phyloP scores from a whole-genome alignment of 495 filamentous ascomycete species.

The Aspergillus coremiiformis region DNA sequence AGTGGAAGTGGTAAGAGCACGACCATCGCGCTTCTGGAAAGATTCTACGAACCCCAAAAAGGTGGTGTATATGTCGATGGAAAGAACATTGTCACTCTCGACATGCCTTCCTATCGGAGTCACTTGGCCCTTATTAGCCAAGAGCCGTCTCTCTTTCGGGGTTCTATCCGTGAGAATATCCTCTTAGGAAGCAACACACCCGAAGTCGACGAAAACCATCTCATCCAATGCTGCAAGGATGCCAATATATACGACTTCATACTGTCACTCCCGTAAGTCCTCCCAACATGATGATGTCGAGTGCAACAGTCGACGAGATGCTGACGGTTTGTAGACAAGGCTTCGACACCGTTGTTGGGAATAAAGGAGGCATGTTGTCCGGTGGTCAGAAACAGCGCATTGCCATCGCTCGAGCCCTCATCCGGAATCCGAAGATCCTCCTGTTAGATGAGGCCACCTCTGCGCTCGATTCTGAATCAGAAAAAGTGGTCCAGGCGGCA shows the following conservation, averaged over 20 bases:
- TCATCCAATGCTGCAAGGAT: slow-evolving; percentile 70
- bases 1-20: slow-evolving; percentile 81
- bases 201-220: slow-evolving; percentile 55
- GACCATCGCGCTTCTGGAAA: slow-evolving; percentile 67
- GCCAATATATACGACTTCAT: slow-evolving; percentile 94
- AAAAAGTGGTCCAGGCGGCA: slow-evolving; percentile 75
- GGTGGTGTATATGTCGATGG: slow-evolving; percentile 69
- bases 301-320: not conserved
- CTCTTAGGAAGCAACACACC: slow-evolving; percentile 55
- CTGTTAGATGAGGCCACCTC: slow-evolving; percentile 80
- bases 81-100: slow-evolving; percentile 60
- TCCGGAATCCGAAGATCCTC: slow-evolving; percentile 61
- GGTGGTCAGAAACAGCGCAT: slow-evolving; percentile 83
- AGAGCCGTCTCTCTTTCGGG: slow-evolving; percentile 79
- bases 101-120: slow-evolving; percentile 67
- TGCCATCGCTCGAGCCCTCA: slow-evolving; percentile 67
- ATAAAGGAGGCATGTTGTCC: slow-evolving; percentile 68
- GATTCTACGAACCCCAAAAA: slow-evolving; percentile 71
- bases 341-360: slow-evolving; percentile 67
- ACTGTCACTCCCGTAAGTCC: slow-evolving; percentile 49
- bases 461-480: slow-evolving; percentile 71
- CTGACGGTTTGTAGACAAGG: slow-evolving; percentile 45
- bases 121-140: slow-evolving; percentile 75
- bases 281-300: not conserved
- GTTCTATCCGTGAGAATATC: slow-evolving; percentile 76